phyloP scores from a whole-genome alignment of 441 rosid genomes.

The Cnidoscolus chayamansa region DNA sequence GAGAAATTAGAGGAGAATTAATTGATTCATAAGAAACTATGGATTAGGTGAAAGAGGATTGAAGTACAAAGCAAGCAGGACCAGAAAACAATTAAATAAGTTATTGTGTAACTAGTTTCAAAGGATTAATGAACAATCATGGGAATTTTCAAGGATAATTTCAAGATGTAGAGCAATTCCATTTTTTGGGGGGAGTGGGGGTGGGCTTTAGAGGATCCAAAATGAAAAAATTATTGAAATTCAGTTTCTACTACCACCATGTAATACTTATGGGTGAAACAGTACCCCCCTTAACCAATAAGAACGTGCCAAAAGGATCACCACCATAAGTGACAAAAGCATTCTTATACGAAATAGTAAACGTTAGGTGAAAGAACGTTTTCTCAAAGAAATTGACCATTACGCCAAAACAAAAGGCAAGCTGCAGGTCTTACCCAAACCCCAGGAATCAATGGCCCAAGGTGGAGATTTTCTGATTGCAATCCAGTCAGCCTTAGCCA shows the following conservation, averaged over 20 bases:
- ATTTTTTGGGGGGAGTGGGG: neutral
- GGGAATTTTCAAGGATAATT: neutral
- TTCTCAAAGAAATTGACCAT: neutral
- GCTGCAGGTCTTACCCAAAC: conserved; percentile 65
- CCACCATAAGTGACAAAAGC: neutral
- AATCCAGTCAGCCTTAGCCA: conserved; percentile 90
- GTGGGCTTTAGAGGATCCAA: conserved; percentile 8
- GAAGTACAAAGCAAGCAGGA: neutral
- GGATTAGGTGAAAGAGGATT: neutral
- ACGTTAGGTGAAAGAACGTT: neutral
- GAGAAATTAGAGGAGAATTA: neutral
- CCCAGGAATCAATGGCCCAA: conserved; percentile 99
- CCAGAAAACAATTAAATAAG: neutral
- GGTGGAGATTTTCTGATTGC: conserved; percentile 93
- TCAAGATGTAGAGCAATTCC: neutral
- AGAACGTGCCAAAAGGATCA: neutral
- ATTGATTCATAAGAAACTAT: neutral
- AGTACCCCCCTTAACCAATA: neutral
- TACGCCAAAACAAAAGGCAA: neutral
- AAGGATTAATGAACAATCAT: neutral
- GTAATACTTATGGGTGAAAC: neutral
- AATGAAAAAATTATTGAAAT: neutral
- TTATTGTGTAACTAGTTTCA: neutral
- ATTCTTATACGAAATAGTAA: neutral
- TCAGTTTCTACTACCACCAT: neutral